Percentiles rank a stretch among this genome's conserved stretches.
Evolutionary conservation across 1,284 basidiomycete species (phyloP).

Genomic region (Trichosporon sp.): DNA sequence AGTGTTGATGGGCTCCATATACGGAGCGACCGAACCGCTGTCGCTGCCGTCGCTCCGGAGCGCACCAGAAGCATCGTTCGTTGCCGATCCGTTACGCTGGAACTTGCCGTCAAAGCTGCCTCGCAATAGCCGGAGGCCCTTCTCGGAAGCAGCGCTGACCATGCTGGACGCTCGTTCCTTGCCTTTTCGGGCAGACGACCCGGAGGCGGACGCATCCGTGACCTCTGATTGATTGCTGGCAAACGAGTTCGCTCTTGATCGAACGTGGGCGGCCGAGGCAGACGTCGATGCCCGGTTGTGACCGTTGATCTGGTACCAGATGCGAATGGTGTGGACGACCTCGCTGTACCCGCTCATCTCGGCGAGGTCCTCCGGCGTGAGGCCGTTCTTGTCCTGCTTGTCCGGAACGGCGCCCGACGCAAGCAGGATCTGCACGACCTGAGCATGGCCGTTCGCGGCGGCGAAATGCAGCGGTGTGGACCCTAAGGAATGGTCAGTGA

Average conservation of each 20-base stretch:
- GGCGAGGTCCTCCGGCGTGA: conserved; percentile 61
- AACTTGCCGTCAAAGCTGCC: conserved; percentile 15
- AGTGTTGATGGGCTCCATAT: background rate
- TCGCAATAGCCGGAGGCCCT: conserved; percentile 14
- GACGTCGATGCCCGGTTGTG: conserved; percentile 1
- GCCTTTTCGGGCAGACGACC: conserved; percentile 28
- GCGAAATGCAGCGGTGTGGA: conserved; percentile 93
- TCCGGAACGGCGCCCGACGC: conserved; percentile 71
- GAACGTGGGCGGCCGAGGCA: background rate
- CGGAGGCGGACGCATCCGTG: background rate
- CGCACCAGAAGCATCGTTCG: conserved; percentile 12
- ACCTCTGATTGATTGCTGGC: conserved; percentile 9
- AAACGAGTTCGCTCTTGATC: conserved; percentile 8
- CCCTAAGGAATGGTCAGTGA: conserved; percentile 50
- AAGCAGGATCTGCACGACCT: conserved; percentile 69
- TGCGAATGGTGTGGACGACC: conserved; percentile 46
- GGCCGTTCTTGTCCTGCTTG: conserved; percentile 76
- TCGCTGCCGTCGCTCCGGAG: conserved; percentile 1
- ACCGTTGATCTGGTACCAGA: conserved; percentile 38
- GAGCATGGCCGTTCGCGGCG: conserved; percentile 78
- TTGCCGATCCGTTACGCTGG: conserved; percentile 27
- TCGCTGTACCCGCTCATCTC: conserved; percentile 50
- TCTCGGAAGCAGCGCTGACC: conserved; percentile 30
- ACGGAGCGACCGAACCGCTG: background rate
- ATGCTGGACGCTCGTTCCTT: conserved; percentile 39